Percentiles rank a stretch among this genome's conserved stretches.
Evolutionary conservation across 108 stramenopile species (phyloP).

Genomic region (Cyclostephanos invisitatus): DNA sequence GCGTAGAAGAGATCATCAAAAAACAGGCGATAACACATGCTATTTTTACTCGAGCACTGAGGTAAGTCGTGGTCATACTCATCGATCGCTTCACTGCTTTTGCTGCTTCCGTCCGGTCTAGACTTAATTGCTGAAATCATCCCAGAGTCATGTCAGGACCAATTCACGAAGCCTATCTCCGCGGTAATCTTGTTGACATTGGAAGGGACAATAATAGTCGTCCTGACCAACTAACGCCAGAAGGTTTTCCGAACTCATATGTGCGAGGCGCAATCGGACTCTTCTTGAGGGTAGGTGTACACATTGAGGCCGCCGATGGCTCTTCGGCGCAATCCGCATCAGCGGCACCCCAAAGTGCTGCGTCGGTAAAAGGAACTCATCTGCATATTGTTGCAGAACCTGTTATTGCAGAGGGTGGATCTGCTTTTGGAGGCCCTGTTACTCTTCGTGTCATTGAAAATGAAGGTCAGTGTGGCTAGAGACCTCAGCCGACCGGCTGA

Average conservation of each 20-base stretch:
- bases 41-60: slow-evolving; percentile 73
- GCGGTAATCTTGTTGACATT: slow-evolving; percentile 81
- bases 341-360: slow-evolving; percentile 41
- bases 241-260: slow-evolving; percentile 89
- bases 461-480: slow-evolving; percentile 61
- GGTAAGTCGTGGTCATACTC: slow-evolving; percentile 15
- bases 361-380: slow-evolving; percentile 73
- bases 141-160: slow-evolving; percentile 73
- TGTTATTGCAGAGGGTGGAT: slow-evolving; percentile 78
- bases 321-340: slow-evolving; percentile 25
- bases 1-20: slow-evolving; percentile 82
- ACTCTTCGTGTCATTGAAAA: slow-evolving; percentile 87
- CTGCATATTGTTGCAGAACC: slow-evolving; percentile 78
- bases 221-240: slow-evolving; percentile 66
- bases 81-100: background rate
- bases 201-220: slow-evolving; percentile 61
- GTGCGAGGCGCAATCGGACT: slow-evolving; percentile 72
- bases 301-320: slow-evolving; percentile 77
- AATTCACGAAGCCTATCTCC: slow-evolving; percentile 73
- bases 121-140: background rate
- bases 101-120: background rate
- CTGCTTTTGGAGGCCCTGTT: slow-evolving; percentile 78
- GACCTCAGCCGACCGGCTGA: background rate
- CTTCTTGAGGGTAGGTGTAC: slow-evolving; percentile 81
- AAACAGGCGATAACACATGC: slow-evolving; percentile 82